These are phyloP conservation scores for Castanea crenata DNA, from an alignment of 306 rosid species.

Conservation along the genomic window DNA sequence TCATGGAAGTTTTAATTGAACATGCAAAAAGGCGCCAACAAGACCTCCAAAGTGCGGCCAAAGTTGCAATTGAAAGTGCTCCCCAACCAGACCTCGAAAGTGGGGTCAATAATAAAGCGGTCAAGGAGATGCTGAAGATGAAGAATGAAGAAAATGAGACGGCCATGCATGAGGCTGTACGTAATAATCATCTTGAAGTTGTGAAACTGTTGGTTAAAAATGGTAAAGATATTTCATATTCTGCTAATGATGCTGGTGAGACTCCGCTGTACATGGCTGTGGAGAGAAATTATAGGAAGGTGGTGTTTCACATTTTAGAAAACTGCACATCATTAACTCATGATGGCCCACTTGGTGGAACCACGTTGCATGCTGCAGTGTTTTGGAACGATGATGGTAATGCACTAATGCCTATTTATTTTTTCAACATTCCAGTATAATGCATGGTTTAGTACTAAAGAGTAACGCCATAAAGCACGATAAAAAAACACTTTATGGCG, in stretches of 20 bases:
- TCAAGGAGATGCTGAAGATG: not conserved
- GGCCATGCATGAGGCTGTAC: constrained; percentile 10
- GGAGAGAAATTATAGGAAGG: not conserved
- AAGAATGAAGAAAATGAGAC: not conserved
- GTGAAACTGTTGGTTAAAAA: not conserved
- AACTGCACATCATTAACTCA: not conserved
- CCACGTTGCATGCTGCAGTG: constrained; percentile 3
- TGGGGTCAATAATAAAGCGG: too few species aligned
- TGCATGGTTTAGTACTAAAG: too few species aligned
- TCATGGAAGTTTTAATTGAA: not conserved
- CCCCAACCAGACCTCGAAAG: not conserved
- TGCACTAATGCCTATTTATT: too few species aligned
- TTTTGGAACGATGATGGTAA: not conserved
- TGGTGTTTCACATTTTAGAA: not conserved
- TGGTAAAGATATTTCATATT: not conserved
- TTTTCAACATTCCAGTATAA: not conserved
- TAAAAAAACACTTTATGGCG: too few species aligned
- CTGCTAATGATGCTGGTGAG: not conserved
- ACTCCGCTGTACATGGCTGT: constrained; percentile 18
- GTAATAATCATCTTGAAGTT: not conserved
- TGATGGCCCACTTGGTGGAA: not conserved
- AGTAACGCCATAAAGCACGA: too few species aligned
- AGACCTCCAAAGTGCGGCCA: too few species aligned
- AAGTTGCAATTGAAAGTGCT: too few species aligned
- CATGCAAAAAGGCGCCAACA: not conserved